Evolutionary conservation across 192 early-diverging fungal genomes (phyloP).

Genomic region (Funneliformis geosporum): DNA sequence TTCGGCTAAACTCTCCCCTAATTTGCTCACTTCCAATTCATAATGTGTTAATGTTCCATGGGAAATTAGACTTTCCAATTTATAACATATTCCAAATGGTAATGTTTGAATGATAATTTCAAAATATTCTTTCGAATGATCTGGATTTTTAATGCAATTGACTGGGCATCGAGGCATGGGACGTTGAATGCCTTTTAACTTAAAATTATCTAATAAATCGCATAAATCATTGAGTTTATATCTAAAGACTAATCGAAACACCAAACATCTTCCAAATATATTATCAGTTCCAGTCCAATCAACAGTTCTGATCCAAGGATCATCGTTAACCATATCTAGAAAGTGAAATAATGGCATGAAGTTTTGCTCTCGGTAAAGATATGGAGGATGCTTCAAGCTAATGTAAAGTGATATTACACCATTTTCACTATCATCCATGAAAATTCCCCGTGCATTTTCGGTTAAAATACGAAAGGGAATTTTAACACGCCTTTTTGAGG

Average conservation of each 20-base stretch:
- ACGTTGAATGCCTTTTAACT: background rate
- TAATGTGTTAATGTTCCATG: background rate
- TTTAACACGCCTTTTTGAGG: background rate
- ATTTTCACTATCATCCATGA: background rate
- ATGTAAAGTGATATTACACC: background rate
- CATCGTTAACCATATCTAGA: background rate
- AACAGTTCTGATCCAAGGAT: background rate
- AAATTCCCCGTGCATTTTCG: background rate
- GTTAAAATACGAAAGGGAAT: background rate
- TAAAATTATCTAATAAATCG: background rate
- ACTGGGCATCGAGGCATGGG: background rate
- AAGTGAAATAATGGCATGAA: too few species aligned
- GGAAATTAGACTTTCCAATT: constrained; percentile 7
- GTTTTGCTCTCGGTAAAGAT: background rate
- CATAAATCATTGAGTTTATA: background rate
- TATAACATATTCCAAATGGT: constrained; percentile 10
- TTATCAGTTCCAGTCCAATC: constrained; percentile 19
- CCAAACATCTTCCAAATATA: constrained; percentile 17
- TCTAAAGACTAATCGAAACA: background rate
- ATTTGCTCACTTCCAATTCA: background rate
- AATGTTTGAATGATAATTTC: background rate
- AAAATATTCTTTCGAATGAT: background rate
- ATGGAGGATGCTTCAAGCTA: background rate
- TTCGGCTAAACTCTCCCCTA: background rate
- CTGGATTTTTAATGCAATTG: background rate